phyloP scores from a whole-genome alignment of 805 yeast species.

The Zygoascus tannicola region DNA sequence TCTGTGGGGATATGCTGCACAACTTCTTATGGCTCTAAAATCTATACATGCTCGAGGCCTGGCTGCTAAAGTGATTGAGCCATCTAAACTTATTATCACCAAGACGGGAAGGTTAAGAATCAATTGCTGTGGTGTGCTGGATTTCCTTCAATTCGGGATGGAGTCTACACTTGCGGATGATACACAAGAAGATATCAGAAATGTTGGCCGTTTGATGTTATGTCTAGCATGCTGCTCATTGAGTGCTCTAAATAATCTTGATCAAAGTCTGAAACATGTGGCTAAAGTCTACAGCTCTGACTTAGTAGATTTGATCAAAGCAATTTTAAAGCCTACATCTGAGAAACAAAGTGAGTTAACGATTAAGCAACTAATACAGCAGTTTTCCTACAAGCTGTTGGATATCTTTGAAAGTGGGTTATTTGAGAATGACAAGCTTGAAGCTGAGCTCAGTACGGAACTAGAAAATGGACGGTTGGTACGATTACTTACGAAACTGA shows the following conservation, averaged over 20 bases:
- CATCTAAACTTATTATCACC: slow-evolving; percentile 65
- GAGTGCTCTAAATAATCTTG: slow-evolving; percentile 8
- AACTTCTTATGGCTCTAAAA: slow-evolving; percentile 60
- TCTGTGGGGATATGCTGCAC: slow-evolving; percentile 70
- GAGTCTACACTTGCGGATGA: slow-evolving; percentile 20
- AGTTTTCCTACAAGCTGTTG: slow-evolving; percentile 7
- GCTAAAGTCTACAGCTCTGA: slow-evolving; percentile 18
- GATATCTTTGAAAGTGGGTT: slow-evolving; percentile 18
- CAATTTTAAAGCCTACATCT: slow-evolving; percentile 5
- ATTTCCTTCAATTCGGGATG: slow-evolving; percentile 40
- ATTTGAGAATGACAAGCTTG: slow-evolving; percentile 21
- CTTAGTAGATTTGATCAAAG: slow-evolving; percentile 17
- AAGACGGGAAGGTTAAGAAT: slow-evolving; percentile 62
- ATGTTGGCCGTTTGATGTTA: slow-evolving; percentile 53
- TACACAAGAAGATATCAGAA: slow-evolving; percentile 47
- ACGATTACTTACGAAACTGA: slow-evolving; percentile 71
- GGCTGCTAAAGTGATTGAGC: slow-evolving; percentile 52
- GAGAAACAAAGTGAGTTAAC: slow-evolving; percentile 7
- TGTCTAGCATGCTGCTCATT: slow-evolving; percentile 36
- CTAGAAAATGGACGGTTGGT: slow-evolving; percentile 83
- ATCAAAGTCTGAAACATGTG: slow-evolving; percentile 18
- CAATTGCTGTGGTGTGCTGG: slow-evolving; percentile 61
- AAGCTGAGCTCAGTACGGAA: slow-evolving; percentile 47
- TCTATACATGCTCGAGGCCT: slow-evolving; percentile 57
- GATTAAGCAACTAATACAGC: background rate